phyloP scores from a whole-genome alignment of 2,329 filamentous ascomycete genomes.

The Calonectria pseudoturangicola region DNA sequence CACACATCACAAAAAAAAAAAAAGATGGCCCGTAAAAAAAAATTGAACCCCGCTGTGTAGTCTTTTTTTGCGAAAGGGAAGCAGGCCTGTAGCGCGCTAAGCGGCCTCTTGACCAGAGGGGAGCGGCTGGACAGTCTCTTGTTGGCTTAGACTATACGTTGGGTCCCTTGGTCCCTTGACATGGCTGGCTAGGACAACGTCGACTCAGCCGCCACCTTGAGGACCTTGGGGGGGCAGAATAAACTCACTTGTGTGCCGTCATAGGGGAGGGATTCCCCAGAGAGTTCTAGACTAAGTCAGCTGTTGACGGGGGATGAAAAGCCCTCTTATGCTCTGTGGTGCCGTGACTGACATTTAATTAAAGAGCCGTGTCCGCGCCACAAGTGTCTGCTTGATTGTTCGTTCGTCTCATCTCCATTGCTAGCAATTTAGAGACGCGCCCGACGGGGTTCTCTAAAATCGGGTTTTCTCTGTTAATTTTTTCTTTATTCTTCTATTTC shows the following conservation, averaged over 20 bases:
- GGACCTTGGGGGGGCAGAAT: not conserved
- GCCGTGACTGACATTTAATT: conserved; percentile 9
- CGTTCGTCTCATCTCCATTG: conserved; percentile 20
- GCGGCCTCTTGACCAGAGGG: not conserved
- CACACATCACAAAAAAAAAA: not conserved
- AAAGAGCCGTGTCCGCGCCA: not conserved
- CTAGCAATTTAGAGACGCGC: conserved; percentile 13
- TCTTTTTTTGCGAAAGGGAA: not conserved
- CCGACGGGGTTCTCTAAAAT: not conserved
- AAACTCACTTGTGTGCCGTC: conserved; percentile 21
- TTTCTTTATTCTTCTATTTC: not conserved
- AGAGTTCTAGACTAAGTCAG: conserved; percentile 23
- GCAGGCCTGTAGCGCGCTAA: conserved; percentile 2
- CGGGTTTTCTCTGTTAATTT: not conserved
- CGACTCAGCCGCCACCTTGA: conserved; percentile 20
- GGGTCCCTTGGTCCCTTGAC: conserved; percentile 15
- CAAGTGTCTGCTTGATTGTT: too few species aligned
- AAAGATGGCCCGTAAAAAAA: conserved; percentile 13
- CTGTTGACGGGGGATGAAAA: conserved; percentile 19
- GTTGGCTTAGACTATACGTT: conserved; percentile 10
- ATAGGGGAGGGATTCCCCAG: conserved; percentile 13
- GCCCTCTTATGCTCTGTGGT: not conserved
- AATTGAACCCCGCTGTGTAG: not conserved
- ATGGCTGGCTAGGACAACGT: conserved; percentile 10
- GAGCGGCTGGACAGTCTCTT: conserved; percentile 1